phyloP scores from a whole-genome alignment of 1,284 basidiomycete genomes.

The Melampsora americana region DNA sequence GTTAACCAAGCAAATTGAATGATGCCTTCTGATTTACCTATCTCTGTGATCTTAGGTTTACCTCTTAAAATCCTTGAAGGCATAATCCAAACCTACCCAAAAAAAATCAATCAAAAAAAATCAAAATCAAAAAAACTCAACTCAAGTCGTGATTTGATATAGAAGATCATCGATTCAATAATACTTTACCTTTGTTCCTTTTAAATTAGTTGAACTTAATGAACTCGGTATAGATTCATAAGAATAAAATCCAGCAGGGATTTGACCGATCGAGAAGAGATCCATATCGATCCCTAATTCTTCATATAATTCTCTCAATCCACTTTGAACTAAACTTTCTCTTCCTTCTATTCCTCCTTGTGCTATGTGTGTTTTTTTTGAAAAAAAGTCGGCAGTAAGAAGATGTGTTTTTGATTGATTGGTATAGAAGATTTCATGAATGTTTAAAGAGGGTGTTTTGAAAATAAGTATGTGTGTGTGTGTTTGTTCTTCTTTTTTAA shows the following conservation, averaged over 20 bases:
- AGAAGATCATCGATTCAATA: not conserved
- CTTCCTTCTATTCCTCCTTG: no score
- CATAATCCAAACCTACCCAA: slow-evolving; percentile 32
- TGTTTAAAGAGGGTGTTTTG: no score
- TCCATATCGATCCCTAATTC: slow-evolving; percentile 20
- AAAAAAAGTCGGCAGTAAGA: no score
- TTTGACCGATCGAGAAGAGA: slow-evolving; percentile 28
- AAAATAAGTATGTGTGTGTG: no score
- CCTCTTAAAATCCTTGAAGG: slow-evolving; percentile 26
- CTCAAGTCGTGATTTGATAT: no score
- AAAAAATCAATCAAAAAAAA: not conserved
- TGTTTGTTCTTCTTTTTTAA: no score
- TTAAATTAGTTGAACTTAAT: not conserved
- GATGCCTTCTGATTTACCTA: not conserved
- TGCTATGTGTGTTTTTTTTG: no score
- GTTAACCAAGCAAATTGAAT: slow-evolving; percentile 28
- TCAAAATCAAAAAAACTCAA: not conserved
- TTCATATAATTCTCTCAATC: slow-evolving; percentile 6
- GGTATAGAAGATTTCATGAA: no score
- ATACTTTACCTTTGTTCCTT: not conserved
- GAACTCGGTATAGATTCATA: not conserved
- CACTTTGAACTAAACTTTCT: no score
- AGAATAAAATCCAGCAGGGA: slow-evolving; percentile 20
- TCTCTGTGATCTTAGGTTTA: not conserved
- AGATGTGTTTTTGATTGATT: no score